Base-by-base conservation (phyloP, 2,329 filamentous ascomycete species). In the Penicillium capsulatum region DNA sequence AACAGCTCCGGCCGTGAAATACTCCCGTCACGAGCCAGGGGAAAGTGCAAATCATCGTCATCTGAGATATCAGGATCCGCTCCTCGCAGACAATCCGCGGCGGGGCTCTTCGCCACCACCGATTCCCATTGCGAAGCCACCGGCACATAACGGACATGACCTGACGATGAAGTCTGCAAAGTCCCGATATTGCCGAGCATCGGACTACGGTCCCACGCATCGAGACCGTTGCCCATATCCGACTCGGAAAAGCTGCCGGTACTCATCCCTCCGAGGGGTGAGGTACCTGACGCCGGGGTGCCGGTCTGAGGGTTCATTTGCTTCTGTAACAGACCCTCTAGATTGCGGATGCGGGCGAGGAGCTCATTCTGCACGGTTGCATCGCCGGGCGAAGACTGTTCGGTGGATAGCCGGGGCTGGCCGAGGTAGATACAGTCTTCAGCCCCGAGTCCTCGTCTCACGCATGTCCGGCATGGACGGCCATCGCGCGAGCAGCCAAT, bases 381-480 rank as follows among this genome's bases (percentile, higher is more conserved):
- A 17, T 63, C 59, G 1, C 40, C 43, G 11, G 49, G 22, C 4
- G 52, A 40, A 1, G 46, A 36, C 14, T 59, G 53, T 17, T 61
- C 54, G 4, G 52, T 48, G 27, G 55, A 58, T 15, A 62, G 44
- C 28, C 60, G 51, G 8, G 61, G 60, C 17, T 64, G 61, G 26
- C 61, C 60, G 2, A 64, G 55, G 31, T 64, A 66, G 42, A 67
- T 57, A 31, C 63, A 65, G 38, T 66, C 61, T 32, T 63, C 57
- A 9, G 59, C 55, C 4, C 59, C 60, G 14, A 66, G 48, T 6
- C 65, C 64, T 16, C 65, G 60, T 11, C 61, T 58, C 7, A 65
- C 54, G 49, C 65, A 68, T 3, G 64, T 66, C 28, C 66, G 58
- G 31, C 65, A 68, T 15, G 65, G 64, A 10, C 57, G 54, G n/a